Evolutionary conservation across 805 yeast genomes (phyloP), one percentile per base, ranked within the genome.

Genomic region (Candida xiaguanensis): DNA sequence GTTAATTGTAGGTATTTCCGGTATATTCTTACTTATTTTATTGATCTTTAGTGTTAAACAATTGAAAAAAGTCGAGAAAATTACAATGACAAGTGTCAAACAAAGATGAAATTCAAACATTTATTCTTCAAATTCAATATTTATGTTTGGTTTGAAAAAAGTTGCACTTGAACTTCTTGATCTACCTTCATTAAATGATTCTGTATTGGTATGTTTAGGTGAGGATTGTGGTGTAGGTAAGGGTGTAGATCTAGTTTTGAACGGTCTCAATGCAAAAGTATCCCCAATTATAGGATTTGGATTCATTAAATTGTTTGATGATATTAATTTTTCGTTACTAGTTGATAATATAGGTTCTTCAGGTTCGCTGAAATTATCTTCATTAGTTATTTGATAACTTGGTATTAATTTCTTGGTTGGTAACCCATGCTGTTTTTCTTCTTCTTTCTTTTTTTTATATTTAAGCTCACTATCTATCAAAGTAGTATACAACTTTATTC

Each of bases 11-110:
- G 58, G 70, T 1, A 44, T 69, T 1, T 65, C 82, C 0, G 64
- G 79, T 2, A 53, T 76, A 8, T 36, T 62, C 3, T 48, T 76
- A 25, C 40, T 71, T 1, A 47, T 65, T 5, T 63, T 89, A 8
- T 75, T 87, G 38, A 54, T 59, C 4, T 60, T 70, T 38, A 75
- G 88, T 25, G 63, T 83, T 17, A 72, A 68, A 38, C 77, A 75
- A 41, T 70, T 91, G 43, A 72, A 75, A 31, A 74, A 72, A 42
- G 68, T 91, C 31, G 90, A 85, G 52, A 82, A 76, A 47, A 75
- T 91, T 37, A 89, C 91, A 13, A 75, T 84, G 78, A 70, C 75
- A 49, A 76, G 78, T 9, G 20, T 34, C 9, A 22, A 24, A 20
- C 30, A 24, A 27, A 19, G 22, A 36, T 23, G 22, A 22, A 35